Evolutionary conservation across 1,284 basidiomycete genomes (phyloP).

Genomic region (Mycosarcoma mackinlayi): DNA sequence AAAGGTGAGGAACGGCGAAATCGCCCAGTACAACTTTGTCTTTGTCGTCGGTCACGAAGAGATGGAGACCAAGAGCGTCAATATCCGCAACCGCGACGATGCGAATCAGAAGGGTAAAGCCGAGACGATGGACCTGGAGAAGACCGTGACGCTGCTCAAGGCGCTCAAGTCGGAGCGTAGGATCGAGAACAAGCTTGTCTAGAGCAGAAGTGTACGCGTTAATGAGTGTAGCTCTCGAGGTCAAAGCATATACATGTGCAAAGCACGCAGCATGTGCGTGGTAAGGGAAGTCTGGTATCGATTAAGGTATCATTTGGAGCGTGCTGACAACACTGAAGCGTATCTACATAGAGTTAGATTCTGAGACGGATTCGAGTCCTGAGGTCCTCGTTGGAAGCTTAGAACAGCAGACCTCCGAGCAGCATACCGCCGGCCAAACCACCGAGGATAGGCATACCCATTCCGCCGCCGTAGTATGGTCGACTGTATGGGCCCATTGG

Average conservation of each 20-base stretch:
- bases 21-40: slow-evolving; percentile 86
- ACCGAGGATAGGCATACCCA: slow-evolving; percentile 29
- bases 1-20: slow-evolving; percentile 76
- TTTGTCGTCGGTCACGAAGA: slow-evolving; percentile 96
- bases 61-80: slow-evolving; percentile 84
- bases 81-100: slow-evolving; percentile 80
- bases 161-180: slow-evolving; percentile 53
- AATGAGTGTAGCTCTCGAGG: too few relatives aligned
- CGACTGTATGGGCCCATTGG: slow-evolving; percentile 42
- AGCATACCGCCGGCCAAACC: slow-evolving; percentile 51
- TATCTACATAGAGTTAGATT: not conserved
- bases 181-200: slow-evolving; percentile 53
- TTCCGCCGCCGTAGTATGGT: slow-evolving; percentile 24
- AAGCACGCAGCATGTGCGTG: too few relatives aligned
- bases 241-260: not conserved
- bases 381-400: not conserved
- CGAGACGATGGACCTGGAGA: slow-evolving; percentile 61
- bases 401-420: slow-evolving; percentile 52
- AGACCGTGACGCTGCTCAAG: slow-evolving; percentile 43
- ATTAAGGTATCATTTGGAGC: not conserved
- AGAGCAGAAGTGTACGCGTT: too few relatives aligned
- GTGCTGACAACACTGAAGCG: not conserved
- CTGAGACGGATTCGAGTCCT: too few relatives aligned
- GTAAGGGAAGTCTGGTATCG: too few relatives aligned
- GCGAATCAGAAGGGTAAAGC: slow-evolving; percentile 62